These are phyloP conservation scores for Wallacemonas sp. DNA, from an alignment of 208 protist species.

Conservation along the genomic window DNA sequence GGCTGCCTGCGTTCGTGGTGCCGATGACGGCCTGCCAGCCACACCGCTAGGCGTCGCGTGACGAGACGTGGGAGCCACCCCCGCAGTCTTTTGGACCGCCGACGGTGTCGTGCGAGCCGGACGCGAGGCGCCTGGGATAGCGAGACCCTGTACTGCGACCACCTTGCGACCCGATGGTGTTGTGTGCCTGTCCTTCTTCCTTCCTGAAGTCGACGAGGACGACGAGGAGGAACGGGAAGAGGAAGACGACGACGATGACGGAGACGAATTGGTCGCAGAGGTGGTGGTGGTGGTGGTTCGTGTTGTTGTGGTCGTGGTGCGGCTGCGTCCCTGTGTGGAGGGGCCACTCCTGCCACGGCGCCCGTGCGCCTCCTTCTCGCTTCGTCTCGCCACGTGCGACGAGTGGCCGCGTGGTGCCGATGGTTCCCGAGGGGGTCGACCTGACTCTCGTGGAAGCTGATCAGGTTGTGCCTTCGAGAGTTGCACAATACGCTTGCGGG, in stretches of 20 bases:
- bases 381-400: neutral
- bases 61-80: neutral
- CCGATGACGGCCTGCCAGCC: neutral
- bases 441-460: neutral
- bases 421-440: neutral
- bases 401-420: neutral
- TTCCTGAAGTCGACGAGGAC: neutral
- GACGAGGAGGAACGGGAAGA: neutral
- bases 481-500: constrained; percentile 7
- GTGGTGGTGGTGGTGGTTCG: neutral
- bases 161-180: neutral
- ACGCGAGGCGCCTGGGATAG: too few species aligned
- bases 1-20: neutral
- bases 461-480: neutral
- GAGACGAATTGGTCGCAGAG: neutral
- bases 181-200: neutral
- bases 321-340: neutral
- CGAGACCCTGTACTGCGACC: neutral
- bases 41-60: neutral
- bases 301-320: neutral
- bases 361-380: neutral
- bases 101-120: too few species aligned
- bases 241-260: constrained; percentile 1
- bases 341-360: neutral
- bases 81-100: too few species aligned